Evolutionary conservation across 2,329 filamentous ascomycete species (phyloP).

Genomic region (Trichoderma koningiopsis): DNA sequence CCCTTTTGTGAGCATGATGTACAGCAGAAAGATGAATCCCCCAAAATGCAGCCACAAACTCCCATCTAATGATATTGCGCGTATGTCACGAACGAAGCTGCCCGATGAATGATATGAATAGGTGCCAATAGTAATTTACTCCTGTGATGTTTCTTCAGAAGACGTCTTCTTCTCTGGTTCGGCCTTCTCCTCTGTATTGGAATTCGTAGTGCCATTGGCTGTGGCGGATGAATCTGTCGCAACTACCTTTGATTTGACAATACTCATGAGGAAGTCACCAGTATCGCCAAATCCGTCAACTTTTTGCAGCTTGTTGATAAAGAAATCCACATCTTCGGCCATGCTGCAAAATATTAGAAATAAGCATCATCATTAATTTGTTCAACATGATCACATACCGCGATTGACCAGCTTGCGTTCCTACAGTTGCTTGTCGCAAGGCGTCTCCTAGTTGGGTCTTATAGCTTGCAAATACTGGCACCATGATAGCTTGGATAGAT

Average conservation of each 20-base stretch:
- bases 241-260: constrained; percentile 63
- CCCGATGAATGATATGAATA: neutral
- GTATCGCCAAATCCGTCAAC: constrained; percentile 78
- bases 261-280: constrained; percentile 67
- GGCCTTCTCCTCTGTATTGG: constrained; percentile 27
- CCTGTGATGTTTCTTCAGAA: constrained; percentile 18
- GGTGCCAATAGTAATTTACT: neutral
- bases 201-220: constrained; percentile 26
- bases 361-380: neutral
- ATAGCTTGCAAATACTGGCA: constrained; percentile 80
- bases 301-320: constrained; percentile 70
- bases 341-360: constrained; percentile 56
- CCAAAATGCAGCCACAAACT: constrained; percentile 7
- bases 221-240: constrained; percentile 30
- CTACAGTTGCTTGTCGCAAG: constrained; percentile 65
- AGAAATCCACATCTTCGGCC: constrained; percentile 72
- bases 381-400: constrained; percentile 59
- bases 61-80: constrained; percentile 23
- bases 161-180: constrained; percentile 27
- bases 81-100: neutral
- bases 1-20: constrained; percentile 2
- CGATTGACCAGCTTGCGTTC: constrained; percentile 67
- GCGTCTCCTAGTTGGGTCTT: constrained; percentile 75
- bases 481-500: constrained; percentile 81
- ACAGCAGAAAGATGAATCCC: constrained; percentile 6